A percentile compares a stretch with the other conserved stretches of the same genome.
phyloP scores from a whole-genome alignment of 345 rosid species.

The Geranium rotundifolium region DNA sequence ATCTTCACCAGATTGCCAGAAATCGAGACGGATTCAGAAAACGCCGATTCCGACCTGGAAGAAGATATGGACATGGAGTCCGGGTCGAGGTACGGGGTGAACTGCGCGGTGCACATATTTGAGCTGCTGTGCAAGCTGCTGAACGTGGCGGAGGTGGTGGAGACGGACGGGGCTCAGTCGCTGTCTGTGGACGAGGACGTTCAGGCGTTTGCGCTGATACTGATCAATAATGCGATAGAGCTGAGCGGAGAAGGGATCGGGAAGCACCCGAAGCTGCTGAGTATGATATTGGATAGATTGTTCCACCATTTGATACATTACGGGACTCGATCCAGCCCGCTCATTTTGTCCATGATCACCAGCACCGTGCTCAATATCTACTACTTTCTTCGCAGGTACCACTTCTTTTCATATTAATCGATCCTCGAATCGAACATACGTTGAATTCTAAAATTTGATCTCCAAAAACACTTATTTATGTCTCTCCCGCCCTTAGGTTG shows the following conservation, averaged over 20 bases:
- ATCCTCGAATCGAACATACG: no score
- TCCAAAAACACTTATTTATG: no score
- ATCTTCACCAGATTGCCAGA: slow-evolving; percentile 62
- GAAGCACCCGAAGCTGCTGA: slow-evolving; percentile 57
- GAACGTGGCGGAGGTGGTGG: slow-evolving; percentile 56
- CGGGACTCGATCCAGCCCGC: slow-evolving; percentile 61
- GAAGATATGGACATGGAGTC: slow-evolving; percentile 40
- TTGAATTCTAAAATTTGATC: no score
- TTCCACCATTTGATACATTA: slow-evolving; percentile 85
- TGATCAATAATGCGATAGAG: slow-evolving; percentile 68
- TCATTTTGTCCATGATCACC: slow-evolving; percentile 76
- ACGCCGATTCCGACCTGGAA: slow-evolving; percentile 41
- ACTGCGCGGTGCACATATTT: slow-evolving; percentile 67
- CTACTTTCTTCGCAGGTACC: slow-evolving; percentile 71
- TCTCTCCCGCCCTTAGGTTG: no score
- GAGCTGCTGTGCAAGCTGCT: slow-evolving; percentile 74
- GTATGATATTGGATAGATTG: slow-evolving; percentile 73
- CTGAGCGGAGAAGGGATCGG: slow-evolving; percentile 71
- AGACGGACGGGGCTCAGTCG: slow-evolving; percentile 41
- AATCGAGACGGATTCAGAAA: slow-evolving; percentile 37
- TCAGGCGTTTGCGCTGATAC: slow-evolving; percentile 48
- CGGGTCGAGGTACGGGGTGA: slow-evolving; percentile 51
- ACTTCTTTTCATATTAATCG: background rate
- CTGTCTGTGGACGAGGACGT: slow-evolving; percentile 63
- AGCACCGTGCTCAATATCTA: slow-evolving; percentile 76